These are phyloP conservation scores for Brassica carinata DNA, from an alignment of 345 rosid species.

Conservation along the genomic window DNA sequence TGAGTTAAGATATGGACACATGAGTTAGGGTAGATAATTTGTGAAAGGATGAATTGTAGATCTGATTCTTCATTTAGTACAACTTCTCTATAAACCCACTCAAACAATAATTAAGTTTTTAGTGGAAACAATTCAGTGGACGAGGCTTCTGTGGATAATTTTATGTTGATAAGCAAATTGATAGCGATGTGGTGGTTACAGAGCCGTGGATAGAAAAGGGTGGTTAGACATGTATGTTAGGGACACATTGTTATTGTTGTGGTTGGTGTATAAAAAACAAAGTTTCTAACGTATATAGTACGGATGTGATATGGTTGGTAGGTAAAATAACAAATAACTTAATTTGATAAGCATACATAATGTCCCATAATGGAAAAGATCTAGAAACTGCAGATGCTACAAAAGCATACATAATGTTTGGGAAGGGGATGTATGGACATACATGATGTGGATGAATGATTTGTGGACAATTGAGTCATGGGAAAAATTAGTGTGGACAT, in stretches of 20 bases:
- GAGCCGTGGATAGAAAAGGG: neutral
- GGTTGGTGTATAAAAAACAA: neutral
- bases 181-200: neutral
- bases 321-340: neutral
- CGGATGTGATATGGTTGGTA: neutral
- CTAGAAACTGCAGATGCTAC: neutral
- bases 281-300: neutral
- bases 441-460: neutral
- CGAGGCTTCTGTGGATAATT: too few species aligned
- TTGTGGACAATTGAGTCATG: neutral
- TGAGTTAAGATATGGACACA: too few species aligned
- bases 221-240: neutral
- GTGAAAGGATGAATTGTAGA: too few species aligned
- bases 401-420: neutral
- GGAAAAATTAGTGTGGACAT: neutral
- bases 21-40: too few species aligned
- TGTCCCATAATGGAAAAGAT: neutral
- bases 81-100: too few species aligned
- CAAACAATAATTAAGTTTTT: too few species aligned
- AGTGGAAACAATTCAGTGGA: too few species aligned
- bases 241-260: neutral
- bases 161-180: neutral
- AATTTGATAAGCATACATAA: neutral
- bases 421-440: neutral
- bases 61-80: too few species aligned